These are phyloP conservation scores for Fusarium proliferatum DNA, from an alignment of 2,329 filamentous ascomycete genomes.

Conservation along the genomic window DNA sequence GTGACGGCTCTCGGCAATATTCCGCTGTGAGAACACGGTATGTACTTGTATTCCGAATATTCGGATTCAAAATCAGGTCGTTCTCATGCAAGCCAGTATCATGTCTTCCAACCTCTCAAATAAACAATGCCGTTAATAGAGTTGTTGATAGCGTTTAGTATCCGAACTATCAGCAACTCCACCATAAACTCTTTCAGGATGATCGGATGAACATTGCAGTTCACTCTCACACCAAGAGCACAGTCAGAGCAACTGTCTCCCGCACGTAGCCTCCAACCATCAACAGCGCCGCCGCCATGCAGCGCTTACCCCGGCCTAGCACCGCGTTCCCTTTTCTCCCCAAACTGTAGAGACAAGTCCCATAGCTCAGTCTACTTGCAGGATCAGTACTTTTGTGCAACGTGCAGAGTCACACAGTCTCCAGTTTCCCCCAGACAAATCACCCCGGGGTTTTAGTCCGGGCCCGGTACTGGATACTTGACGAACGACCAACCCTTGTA, in stretches of 20 bases:
- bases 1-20: neutral
- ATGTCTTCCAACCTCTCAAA: neutral
- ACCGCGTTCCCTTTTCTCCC: slow-evolving; percentile 11
- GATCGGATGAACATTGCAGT: neutral
- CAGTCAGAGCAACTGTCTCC: slow-evolving; percentile 34
- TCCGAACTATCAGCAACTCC: neutral
- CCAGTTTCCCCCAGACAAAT: slow-evolving; percentile 34
- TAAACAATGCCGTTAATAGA: neutral
- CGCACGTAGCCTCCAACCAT: slow-evolving; percentile 15
- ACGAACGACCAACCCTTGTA: neutral
- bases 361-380: neutral
- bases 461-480: slow-evolving; percentile 29
- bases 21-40: neutral
- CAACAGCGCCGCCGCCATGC: slow-evolving; percentile 35
- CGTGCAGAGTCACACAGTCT: slow-evolving; percentile 29
- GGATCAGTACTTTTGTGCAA: slow-evolving; percentile 1
- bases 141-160: neutral
- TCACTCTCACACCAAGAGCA: slow-evolving; percentile 1
- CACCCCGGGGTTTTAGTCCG: slow-evolving; percentile 20
- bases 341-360: neutral
- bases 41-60: neutral
- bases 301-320: slow-evolving; percentile 41
- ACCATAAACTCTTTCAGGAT: neutral
- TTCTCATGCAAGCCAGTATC: neutral
- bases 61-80: neutral